These are phyloP conservation scores for Kuraishia ogatae DNA, from an alignment of 805 yeast species.

Conservation along the genomic window DNA sequence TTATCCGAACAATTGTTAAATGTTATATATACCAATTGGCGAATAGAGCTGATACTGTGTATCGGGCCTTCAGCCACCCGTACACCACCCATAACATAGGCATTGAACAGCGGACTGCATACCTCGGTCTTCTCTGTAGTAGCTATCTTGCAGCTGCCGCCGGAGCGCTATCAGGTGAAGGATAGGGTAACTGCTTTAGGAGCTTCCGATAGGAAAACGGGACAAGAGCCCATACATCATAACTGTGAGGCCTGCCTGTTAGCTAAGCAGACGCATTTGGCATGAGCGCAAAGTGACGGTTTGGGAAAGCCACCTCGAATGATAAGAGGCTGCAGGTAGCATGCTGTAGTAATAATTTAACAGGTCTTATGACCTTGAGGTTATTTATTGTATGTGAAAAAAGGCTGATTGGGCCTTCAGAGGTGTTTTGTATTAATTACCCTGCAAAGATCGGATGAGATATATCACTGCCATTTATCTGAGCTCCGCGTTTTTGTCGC, in stretches of 20 bases:
- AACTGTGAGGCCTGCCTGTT: neutral
- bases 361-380: too few species aligned
- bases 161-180: neutral
- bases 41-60: neutral
- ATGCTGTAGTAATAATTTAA: too few species aligned
- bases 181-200: neutral
- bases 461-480: too few species aligned
- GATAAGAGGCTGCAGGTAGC: neutral
- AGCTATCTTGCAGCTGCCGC: neutral
- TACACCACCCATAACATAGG: too few species aligned
- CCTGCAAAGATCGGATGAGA: too few species aligned
- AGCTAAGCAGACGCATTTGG: neutral
- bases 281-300: neutral
- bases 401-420: too few species aligned
- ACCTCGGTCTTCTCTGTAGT: neutral
- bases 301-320: neutral
- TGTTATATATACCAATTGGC: too few species aligned
- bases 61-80: neutral
- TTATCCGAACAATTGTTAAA: neutral
- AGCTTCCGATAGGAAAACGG: neutral
- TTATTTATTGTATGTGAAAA: too few species aligned
- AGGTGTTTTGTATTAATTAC: too few species aligned
- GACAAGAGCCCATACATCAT: neutral
- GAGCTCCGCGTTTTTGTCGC: too few species aligned
- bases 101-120: neutral